A percentile compares a stretch with the other conserved stretches of the same genome.
phyloP scores from a whole-genome alignment of 2,329 filamentous ascomycete genomes.

The Karstenula rhodostoma region DNA sequence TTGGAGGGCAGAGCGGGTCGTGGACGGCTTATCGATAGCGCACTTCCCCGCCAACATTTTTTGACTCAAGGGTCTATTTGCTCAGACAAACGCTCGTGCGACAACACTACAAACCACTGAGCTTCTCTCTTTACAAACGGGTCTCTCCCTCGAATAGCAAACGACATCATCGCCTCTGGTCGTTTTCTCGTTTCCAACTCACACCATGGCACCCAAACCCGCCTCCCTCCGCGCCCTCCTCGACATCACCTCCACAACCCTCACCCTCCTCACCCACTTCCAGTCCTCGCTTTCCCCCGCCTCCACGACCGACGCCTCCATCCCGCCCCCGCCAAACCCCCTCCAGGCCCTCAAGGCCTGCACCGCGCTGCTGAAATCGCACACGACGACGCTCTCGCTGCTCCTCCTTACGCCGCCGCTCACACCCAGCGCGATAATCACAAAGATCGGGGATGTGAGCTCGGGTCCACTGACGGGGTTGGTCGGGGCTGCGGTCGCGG shows the following conservation, averaged over 20 bases:
- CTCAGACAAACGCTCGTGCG: too few species aligned
- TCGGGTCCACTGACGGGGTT: constrained; percentile 76
- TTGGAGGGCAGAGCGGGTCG: background rate
- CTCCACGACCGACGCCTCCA: constrained; percentile 18
- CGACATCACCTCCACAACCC: constrained; percentile 46
- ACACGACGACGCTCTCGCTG: constrained; percentile 86
- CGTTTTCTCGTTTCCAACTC: too few species aligned
- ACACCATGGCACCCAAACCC: constrained; percentile 22
- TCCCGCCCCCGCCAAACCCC: constrained; percentile 49
- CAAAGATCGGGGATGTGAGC: constrained; percentile 76
- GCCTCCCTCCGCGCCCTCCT: constrained; percentile 41
- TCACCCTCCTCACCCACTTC: constrained; percentile 47
- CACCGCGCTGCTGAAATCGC: constrained; percentile 77
- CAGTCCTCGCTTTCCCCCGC: constrained; percentile 43
- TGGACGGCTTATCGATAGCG: background rate
- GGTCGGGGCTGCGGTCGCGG: constrained; percentile 62
- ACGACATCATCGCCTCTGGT: background rate
- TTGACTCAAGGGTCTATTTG: background rate
- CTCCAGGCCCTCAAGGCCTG: constrained; percentile 76
- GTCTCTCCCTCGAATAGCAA: background rate
- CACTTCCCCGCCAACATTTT: background rate
- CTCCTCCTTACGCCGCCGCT: constrained; percentile 88
- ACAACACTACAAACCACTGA: background rate
- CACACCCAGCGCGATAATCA: constrained; percentile 76
- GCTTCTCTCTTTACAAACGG: background rate